Base-by-base conservation (phyloP, 2,329 filamentous ascomycete genomes). In the Cyanodermella asteris region DNA sequence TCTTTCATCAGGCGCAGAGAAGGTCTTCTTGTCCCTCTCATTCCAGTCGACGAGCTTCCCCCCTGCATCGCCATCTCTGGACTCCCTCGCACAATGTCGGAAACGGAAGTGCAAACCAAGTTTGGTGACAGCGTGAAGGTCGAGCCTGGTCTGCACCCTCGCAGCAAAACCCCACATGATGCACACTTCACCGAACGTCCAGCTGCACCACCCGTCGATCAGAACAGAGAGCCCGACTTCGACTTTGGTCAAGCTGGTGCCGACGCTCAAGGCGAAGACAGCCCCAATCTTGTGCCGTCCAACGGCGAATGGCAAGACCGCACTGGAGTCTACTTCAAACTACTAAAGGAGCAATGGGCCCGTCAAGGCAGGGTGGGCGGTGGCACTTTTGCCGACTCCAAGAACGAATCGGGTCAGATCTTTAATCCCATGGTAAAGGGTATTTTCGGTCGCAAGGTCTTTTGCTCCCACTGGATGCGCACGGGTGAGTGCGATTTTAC, bases 401-500 rank as follows among this genome's bases (percentile, higher is more conserved):
- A 10, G 4, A 22, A 10, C 15, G 22, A 26, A 17, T 17, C 7
- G 10, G 10, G 14, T 17, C 7, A 26, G 7, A 8, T 11, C 12
- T 10, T 8, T 11, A 14, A 23, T 10, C 13, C 5, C 11, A n/a
- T 11, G 13, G 10, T 5, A 5, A 10, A 6, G 6, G 34, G 31
- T 29, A 38, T 31, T 7, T 40, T 40, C 5, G 45, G 48, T 5
- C 65, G 62, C 38, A 91, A 91, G 44, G 53, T 73, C 13, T 91
- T 74, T 46, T 91, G 81, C 49, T 77, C 80, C 30, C 78, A 84
- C 46, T 93, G 81, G 81, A 72, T 91, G 27, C 71, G 77, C 37
- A 72, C 75, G 30, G 81, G 80, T 12, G 67, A 76, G 21, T 93
- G 82, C 44, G 74, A 74, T 32, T 93, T 78, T 45, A 70, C 64